Percentiles rank a stretch among this genome's conserved stretches.
These are phyloP conservation scores for Xerocomellus chrysenteron DNA, from an alignment of 768 basidiomycete genomes.

Conservation along the genomic window DNA sequence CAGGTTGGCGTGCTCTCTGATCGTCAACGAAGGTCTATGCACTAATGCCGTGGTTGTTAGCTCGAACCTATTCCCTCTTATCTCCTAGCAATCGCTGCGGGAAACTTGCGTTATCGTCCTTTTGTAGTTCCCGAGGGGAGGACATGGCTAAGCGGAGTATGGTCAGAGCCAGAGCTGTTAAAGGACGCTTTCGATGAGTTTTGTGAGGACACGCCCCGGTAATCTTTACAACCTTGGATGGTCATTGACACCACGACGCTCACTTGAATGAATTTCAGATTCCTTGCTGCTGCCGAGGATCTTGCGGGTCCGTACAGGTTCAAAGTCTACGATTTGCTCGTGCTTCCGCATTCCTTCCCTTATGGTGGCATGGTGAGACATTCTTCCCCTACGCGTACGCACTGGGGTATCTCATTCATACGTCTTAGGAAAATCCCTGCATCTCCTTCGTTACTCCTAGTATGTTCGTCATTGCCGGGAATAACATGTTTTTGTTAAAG, in stretches of 20 bases:
- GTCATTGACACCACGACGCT: no score
- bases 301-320: slow-evolving; percentile 77
- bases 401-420: background rate
- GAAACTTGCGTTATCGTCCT: slow-evolving; percentile 71
- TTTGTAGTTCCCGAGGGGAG: slow-evolving; percentile 62
- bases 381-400: background rate
- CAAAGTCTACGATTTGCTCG: slow-evolving; percentile 84
- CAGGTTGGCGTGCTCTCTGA: slow-evolving; percentile 50
- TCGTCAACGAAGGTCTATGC: no score
- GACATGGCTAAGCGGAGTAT: slow-evolving; percentile 81
- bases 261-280: slow-evolving; percentile 41
- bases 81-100: slow-evolving; percentile 87
- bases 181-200: slow-evolving; percentile 86
- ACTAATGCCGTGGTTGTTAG: slow-evolving; percentile 37
- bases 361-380: slow-evolving; percentile 78
- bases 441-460: slow-evolving; percentile 88
- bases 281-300: slow-evolving; percentile 68
- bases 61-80: slow-evolving; percentile 86
- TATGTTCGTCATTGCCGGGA: slow-evolving; percentile 31
- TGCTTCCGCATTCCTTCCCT: slow-evolving; percentile 90
- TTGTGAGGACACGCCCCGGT: slow-evolving; percentile 80
- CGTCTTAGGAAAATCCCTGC: slow-evolving; percentile 79
- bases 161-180: slow-evolving; percentile 87
- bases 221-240: background rate
- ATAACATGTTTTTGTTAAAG: background rate